Conservation (phyloP, 257 asterid species). For the Haberlea rhodopensis region DNA sequence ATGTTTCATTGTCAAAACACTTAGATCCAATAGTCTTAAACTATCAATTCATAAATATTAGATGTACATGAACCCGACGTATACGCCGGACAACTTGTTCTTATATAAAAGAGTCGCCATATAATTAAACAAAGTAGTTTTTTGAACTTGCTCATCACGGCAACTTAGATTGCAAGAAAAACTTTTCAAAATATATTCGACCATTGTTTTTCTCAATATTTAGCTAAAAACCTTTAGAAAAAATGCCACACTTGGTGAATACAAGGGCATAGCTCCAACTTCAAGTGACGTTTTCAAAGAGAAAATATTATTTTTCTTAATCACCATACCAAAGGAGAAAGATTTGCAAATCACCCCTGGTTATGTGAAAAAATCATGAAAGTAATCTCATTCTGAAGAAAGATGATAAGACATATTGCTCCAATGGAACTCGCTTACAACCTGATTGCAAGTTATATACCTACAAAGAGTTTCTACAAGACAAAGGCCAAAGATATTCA, state of each 20-base stretch:
- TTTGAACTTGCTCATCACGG: neutral
- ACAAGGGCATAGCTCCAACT: neutral
- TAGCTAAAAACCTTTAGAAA: neutral
- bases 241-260: neutral
- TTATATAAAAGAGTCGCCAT: neutral
- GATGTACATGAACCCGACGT: neutral
- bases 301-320: no score
- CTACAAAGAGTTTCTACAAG: no score
- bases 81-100: neutral
- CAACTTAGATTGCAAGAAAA: neutral
- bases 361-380: no score
- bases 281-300: neutral
- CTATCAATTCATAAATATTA: neutral
- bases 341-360: no score
- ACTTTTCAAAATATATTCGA: neutral
- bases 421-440: no score
- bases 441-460: no score
- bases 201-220: neutral
- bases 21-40: neutral
- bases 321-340: no score
- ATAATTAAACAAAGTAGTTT: neutral
- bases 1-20: no score
- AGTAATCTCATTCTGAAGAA: no score
- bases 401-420: no score
- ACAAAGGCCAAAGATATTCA: neutral